phyloP scores from a whole-genome alignment of 2,329 filamentous ascomycete genomes.

The Hawksworthiomyces lignivorus region DNA sequence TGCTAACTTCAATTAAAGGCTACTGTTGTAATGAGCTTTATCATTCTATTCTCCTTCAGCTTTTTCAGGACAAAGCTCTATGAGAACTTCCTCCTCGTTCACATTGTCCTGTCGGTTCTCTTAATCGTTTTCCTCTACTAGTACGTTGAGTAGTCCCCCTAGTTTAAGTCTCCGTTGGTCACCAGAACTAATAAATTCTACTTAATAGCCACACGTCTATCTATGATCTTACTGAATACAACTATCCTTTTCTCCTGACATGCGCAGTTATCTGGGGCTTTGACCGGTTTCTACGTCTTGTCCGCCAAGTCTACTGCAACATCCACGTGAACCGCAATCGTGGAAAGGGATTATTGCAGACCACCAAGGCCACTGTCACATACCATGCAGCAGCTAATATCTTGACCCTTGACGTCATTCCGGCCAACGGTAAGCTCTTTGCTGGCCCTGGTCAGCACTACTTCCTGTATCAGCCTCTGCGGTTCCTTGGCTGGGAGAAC shows the following conservation, averaged over 20 bases:
- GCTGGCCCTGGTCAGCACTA: constrained; percentile 36
- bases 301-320: constrained; percentile 35
- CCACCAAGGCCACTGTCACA: constrained; percentile 7
- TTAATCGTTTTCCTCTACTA: constrained; percentile 27
- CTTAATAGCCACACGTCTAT: constrained; percentile 12
- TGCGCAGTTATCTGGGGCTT: constrained; percentile 15
- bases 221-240: constrained; percentile 8
- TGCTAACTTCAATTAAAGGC: constrained; percentile 18
- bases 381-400: constrained; percentile 12
- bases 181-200: not conserved
- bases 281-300: constrained; percentile 25
- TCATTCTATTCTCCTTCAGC: constrained; percentile 41
- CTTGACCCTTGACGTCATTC: constrained; percentile 10
- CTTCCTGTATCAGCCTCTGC: constrained; percentile 35
- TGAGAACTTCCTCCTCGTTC: constrained; percentile 37
- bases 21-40: constrained; percentile 35
- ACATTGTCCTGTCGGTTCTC: constrained; percentile 34
- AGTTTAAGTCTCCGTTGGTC: no score
- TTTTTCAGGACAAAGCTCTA: constrained; percentile 44
- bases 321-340: constrained; percentile 13
- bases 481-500: constrained; percentile 37
- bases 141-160: no score
- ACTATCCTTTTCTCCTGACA: constrained; percentile 14
- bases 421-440: constrained; percentile 6
- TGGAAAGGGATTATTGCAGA: constrained; percentile 6